Evolutionary conservation across 2,329 filamentous ascomycete species (phyloP), one percentile per base, ranked within the genome.

Genomic region (Colletotrichum musae): DNA sequence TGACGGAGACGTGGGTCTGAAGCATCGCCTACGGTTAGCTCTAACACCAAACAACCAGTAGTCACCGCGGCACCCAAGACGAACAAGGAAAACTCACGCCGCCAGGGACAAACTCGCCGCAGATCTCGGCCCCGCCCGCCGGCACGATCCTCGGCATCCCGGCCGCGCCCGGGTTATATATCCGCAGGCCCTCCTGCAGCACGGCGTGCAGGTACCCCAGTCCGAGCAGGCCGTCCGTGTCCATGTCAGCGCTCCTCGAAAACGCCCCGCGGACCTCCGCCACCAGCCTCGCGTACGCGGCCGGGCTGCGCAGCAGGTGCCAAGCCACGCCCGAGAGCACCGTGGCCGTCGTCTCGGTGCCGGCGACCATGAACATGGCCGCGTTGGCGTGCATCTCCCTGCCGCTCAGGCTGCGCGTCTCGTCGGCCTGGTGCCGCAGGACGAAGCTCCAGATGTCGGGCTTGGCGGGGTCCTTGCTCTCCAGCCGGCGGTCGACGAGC

Each of bases 291-390:
- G 74, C 52, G 10, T 80, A 70, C 3, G 68, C 72, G 0, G 73
- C 53, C 0, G 79, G 79, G 50, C 81, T 78, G 6, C 57, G 73
- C 2, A 75, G 61, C 6, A 88, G 75, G 1, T 82, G 75, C 56
- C 79, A 86, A 0, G 82, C 82, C 0, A 77, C 75, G 4, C 83
- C 84, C 0, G 77, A 75, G 5, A 86, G 73, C 9, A 80, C 73
- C 2, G 83, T 84, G 0, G 83, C 83, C 0, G 83, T 85, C 0
- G 84, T 86, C 67, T 86, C 84, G 13, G 77, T 80, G 0, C 84
- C 84, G 0, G 81, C 84, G 2, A 77, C 36, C 48, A 80, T 74
- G n/a, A 80, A 59, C 2, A 68, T 54, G 3, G 72, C 65, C 7
- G 73, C 61, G 10, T 72, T 76, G 50, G 62, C 63, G 4, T 63